Evolutionary conservation across 2,329 filamentous ascomycete genomes (phyloP).

Genomic region (Aspergillus ustus): DNA sequence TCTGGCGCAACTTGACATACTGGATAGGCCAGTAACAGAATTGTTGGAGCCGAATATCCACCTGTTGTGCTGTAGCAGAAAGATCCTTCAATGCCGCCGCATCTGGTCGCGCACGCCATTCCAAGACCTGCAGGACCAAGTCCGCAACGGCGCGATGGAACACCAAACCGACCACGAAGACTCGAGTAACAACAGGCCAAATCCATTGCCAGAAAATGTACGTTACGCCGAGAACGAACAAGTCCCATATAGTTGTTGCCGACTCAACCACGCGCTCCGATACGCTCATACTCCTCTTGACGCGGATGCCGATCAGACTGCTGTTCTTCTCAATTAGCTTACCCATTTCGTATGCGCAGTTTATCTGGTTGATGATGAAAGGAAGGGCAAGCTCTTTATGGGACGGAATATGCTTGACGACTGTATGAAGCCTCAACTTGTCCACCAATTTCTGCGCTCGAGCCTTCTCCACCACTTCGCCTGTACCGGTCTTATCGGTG

Average conservation of each 20-base stretch:
- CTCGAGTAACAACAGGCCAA: conserved; percentile 73
- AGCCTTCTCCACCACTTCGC: conserved; percentile 71
- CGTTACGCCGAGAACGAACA: conserved; percentile 70
- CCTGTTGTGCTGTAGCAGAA: conserved; percentile 93
- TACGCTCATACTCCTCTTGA: conserved; percentile 85
- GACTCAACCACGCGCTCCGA: conserved; percentile 94
- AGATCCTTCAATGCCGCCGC: conserved; percentile 90
- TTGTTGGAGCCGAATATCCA: conserved; percentile 95
- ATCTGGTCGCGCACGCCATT: conserved; percentile 80
- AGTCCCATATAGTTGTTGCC: conserved; percentile 81
- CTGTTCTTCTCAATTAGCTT: conserved; percentile 87
- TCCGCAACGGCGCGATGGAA: conserved; percentile 82
- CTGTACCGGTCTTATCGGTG: conserved; percentile 67
- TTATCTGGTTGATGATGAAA: conserved; percentile 88
- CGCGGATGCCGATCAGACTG: conserved; percentile 77
- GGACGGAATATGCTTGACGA: conserved; percentile 75
- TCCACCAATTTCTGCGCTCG: conserved; percentile 72
- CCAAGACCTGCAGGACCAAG: conserved; percentile 74
- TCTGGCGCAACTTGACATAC: conserved; percentile 85
- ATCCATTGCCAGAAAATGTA: conserved; percentile 74
- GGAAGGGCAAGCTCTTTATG: conserved; percentile 81
- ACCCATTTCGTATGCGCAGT: conserved; percentile 91
- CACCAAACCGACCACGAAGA: conserved; percentile 79
- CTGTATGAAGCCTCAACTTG: conserved; percentile 86
- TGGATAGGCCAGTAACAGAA: conserved; percentile 99